Evolutionary conservation across 805 yeast species (phyloP).

Genomic region (Metschnikowia reukaufii): DNA sequence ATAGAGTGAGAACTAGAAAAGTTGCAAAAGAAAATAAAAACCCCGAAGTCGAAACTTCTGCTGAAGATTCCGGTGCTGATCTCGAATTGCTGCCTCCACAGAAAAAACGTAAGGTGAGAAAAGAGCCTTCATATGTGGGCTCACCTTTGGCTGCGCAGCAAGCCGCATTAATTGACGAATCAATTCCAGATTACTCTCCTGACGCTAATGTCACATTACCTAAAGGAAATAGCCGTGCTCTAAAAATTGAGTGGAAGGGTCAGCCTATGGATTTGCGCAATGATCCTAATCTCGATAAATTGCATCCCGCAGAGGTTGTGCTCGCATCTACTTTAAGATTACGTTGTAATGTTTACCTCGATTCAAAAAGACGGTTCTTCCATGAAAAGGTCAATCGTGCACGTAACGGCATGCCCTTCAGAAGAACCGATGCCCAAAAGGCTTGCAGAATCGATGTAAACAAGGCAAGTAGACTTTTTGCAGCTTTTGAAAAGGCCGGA

Average conservation of each 20-base stretch:
- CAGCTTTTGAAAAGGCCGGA: constrained; percentile 88
- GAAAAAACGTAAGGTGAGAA: constrained; percentile 41
- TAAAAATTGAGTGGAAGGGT: constrained; percentile 96
- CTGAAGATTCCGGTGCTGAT: constrained; percentile 20
- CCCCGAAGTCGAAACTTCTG: constrained; percentile 3
- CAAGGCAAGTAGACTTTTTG: constrained; percentile 88
- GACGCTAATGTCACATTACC: constrained; percentile 59
- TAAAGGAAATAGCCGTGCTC: constrained; percentile 58
- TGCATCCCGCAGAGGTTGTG: constrained; percentile 89
- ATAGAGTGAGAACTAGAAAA: constrained; percentile 62
- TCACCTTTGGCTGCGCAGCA: constrained; percentile 43
- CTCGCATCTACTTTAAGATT: constrained; percentile 87
- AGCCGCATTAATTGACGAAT: constrained; percentile 61
- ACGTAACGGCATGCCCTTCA: constrained; percentile 70
- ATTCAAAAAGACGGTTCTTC: constrained; percentile 69
- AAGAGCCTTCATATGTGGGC: constrained; percentile 27
- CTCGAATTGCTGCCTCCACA: constrained; percentile 31
- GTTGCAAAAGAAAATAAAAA: constrained; percentile 38
- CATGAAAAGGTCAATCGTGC: constrained; percentile 82
- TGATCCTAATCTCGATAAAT: constrained; percentile 69
- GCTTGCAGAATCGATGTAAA: constrained; percentile 97
- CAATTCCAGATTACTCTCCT: constrained; percentile 84
- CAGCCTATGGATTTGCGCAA: constrained; percentile 86
- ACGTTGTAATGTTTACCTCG: constrained; percentile 81
- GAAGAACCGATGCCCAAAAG: constrained; percentile 97